phyloP scores from a whole-genome alignment of 1,139 yeast genomes.

The Kazachstania sp. region DNA sequence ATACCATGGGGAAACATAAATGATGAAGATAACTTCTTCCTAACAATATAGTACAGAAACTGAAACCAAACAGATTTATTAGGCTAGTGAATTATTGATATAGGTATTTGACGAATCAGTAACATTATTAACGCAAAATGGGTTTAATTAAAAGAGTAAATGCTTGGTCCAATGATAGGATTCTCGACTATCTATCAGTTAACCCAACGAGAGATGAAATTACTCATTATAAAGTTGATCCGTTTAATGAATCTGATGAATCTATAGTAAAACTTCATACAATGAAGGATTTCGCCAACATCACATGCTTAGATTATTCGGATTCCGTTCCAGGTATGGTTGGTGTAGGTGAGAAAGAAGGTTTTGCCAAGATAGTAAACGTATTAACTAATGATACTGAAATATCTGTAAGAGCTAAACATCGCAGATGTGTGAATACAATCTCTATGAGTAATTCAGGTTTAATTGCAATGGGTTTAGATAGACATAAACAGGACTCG shows the following conservation, averaged over 20 bases:
- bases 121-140: slow-evolving; percentile 20
- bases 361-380: slow-evolving; percentile 58
- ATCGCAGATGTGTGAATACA: slow-evolving; percentile 66
- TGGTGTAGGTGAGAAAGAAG: slow-evolving; percentile 69
- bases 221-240: slow-evolving; percentile 30
- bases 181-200: slow-evolving; percentile 29
- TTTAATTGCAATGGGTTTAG: slow-evolving; percentile 70
- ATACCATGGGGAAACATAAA: no score
- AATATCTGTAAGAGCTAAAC: slow-evolving; percentile 46
- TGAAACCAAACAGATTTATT: no score
- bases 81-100: no score
- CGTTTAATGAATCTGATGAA: slow-evolving; percentile 33
- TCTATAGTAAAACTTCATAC: slow-evolving; percentile 42
- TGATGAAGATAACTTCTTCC: no score
- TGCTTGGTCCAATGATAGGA: slow-evolving; percentile 26
- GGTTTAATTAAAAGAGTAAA: slow-evolving; percentile 28
- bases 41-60: no score
- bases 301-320: slow-evolving; percentile 66
- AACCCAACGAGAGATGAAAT: slow-evolving; percentile 34
- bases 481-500: slow-evolving; percentile 69
- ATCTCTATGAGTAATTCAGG: slow-evolving; percentile 60
- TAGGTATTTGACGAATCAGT: no score
- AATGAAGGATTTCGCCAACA: slow-evolving; percentile 59
- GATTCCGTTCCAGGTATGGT: slow-evolving; percentile 47
- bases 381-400: slow-evolving; percentile 31